phyloP scores from a whole-genome alignment of 345 rosid species.

The Camelina hispida region DNA sequence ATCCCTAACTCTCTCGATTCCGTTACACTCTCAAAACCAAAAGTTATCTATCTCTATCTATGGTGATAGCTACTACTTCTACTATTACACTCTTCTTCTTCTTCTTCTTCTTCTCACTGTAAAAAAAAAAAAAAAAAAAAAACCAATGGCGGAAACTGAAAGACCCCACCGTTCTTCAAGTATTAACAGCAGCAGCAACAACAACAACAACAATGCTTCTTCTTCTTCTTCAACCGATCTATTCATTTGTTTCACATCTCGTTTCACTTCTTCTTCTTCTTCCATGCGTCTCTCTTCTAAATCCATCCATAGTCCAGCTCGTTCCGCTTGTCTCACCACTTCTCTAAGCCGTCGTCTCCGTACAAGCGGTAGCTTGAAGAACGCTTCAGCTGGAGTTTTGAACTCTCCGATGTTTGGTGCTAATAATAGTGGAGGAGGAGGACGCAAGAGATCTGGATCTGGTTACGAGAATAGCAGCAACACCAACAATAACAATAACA shows the following conservation, averaged over 20 bases:
- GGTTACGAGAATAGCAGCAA: slow-evolving; percentile 42
- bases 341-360: slow-evolving; percentile 81
- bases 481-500: slow-evolving; percentile 27
- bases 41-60: neutral
- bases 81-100: slow-evolving; percentile 9
- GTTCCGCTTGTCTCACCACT: slow-evolving; percentile 79
- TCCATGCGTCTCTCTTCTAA: slow-evolving; percentile 86
- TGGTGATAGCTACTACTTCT: slow-evolving; percentile 20
- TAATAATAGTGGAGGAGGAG: slow-evolving; percentile 29
- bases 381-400: slow-evolving; percentile 57
- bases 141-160: slow-evolving; percentile 65
- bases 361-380: slow-evolving; percentile 70
- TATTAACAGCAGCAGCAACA: slow-evolving; percentile 48
- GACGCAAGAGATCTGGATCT: slow-evolving; percentile 66
- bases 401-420: slow-evolving; percentile 91
- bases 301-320: slow-evolving; percentile 68
- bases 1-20: slow-evolving; percentile 22
- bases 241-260: slow-evolving; percentile 86
- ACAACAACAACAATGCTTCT: slow-evolving; percentile 8
- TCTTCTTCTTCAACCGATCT: slow-evolving; percentile 51
- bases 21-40: slow-evolving; percentile 22
- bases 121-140: slow-evolving; percentile 32
- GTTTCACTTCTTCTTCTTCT: slow-evolving; percentile 79
- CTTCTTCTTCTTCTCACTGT: slow-evolving; percentile 29
- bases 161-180: slow-evolving; percentile 73